A percentile compares a stretch with the other conserved stretches of the same genome.
phyloP scores from a whole-genome alignment of 495 filamentous ascomycete genomes.

The Saxophila tyrrhenica region DNA sequence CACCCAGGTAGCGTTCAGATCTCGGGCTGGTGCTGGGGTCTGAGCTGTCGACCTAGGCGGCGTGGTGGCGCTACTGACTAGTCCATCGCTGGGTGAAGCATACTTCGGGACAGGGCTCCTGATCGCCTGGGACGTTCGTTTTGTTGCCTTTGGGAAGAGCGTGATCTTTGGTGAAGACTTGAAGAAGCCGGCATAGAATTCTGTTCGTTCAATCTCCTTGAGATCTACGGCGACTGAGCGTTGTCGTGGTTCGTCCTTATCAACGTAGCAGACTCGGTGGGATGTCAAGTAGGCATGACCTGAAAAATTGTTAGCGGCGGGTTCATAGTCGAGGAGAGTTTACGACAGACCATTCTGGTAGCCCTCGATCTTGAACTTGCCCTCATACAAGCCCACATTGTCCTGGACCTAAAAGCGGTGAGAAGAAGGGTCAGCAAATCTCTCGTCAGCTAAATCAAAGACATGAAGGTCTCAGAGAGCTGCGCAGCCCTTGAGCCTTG shows the following conservation, averaged over 20 bases:
- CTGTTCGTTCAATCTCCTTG: conserved; percentile 80
- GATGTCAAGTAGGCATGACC: conserved; percentile 90
- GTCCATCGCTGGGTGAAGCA: conserved; percentile 12
- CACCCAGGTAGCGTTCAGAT: conserved; percentile 77
- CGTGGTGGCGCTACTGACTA: neutral
- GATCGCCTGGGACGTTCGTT: conserved; percentile 39
- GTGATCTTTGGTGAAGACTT: conserved; percentile 94
- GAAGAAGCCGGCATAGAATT: conserved; percentile 86
- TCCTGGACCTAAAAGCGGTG: too few relatives aligned
- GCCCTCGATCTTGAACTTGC: conserved; percentile 90
- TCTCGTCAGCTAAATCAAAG: too few relatives aligned
- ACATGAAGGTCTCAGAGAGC: too few relatives aligned
- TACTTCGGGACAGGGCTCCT: conserved; percentile 14
- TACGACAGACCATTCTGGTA: conserved; percentile 81
- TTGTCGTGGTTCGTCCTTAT: conserved; percentile 75
- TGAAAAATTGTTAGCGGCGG: neutral
- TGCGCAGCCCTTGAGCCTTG: too few relatives aligned
- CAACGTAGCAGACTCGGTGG: conserved; percentile 89
- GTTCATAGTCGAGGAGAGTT: too few relatives aligned
- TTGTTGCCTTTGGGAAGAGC: conserved; percentile 61
- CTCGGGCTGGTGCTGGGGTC: conserved; percentile 37
- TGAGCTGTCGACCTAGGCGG: conserved; percentile 35
- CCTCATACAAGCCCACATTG: conserved; percentile 93
- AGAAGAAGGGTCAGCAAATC: too few relatives aligned
- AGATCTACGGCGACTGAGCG: conserved; percentile 76